Conservation (phyloP, 176 grass and related monocot species). For the Cenchrus purpureus region DNA sequence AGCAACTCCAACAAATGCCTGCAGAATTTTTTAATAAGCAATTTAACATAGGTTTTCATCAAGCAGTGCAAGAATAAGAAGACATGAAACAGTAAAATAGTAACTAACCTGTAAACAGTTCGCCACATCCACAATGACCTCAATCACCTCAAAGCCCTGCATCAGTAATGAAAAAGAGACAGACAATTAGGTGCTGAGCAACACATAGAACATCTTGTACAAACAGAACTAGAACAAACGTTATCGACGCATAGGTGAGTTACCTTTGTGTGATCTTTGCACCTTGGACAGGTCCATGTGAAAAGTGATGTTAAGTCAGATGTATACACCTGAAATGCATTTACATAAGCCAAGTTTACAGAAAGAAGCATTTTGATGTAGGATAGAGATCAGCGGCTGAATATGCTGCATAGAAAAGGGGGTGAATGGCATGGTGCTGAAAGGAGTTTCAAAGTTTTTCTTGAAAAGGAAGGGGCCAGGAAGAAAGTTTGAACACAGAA, state of each 20-base stretch:
- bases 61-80: slow-evolving; percentile 26
- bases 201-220: not conserved
- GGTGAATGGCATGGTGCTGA: not conserved
- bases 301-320: slow-evolving; percentile 83
- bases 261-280: slow-evolving; percentile 79
- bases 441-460: not conserved
- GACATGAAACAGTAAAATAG: not conserved
- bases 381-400: not conserved
- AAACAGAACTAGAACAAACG: slow-evolving; percentile 12
- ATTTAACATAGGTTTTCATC: slow-evolving; percentile 12
- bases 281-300: slow-evolving; percentile 81
- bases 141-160: slow-evolving; percentile 87
- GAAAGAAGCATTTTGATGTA: not conserved
- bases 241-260: not conserved
- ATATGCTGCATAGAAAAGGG: not conserved
- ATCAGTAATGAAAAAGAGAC: slow-evolving; percentile 15
- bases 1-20: slow-evolving; percentile 93
- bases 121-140: slow-evolving; percentile 85
- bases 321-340: slow-evolving; percentile 80
- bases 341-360: not conserved
- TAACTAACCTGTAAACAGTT: slow-evolving; percentile 83
- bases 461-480: not conserved
- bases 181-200: not conserved
- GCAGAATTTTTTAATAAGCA: slow-evolving; percentile 22
- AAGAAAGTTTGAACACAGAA: slow-evolving; percentile 10